Evolutionary conservation across 306 rosid species (phyloP).

Genomic region (Sesbania bispinosa): DNA sequence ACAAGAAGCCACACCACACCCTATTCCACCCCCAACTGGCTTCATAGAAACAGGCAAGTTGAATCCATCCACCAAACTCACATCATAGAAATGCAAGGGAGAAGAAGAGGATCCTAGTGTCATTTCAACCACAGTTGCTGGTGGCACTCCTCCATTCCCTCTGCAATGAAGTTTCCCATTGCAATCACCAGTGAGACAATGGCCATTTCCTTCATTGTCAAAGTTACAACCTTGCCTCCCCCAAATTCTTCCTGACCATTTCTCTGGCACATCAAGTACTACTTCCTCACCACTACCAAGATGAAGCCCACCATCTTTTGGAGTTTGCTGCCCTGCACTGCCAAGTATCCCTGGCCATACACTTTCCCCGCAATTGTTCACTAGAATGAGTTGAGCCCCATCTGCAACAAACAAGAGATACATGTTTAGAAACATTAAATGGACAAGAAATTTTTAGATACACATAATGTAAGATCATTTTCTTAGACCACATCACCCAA

Average conservation of each 20-base stretch:
- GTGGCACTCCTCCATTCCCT: slow-evolving; percentile 75
- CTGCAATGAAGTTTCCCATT: slow-evolving; percentile 51
- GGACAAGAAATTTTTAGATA: too few species aligned
- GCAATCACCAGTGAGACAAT: slow-evolving; percentile 78
- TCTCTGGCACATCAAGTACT: slow-evolving; percentile 60
- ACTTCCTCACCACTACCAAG: slow-evolving; percentile 76
- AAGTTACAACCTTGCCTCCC: slow-evolving; percentile 87
- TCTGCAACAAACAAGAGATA: slow-evolving; percentile 40
- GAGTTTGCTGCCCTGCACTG: slow-evolving; percentile 69
- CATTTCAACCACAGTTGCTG: slow-evolving; percentile 93
- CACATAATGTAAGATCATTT: not conserved
- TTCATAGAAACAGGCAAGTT: slow-evolving; percentile 93
- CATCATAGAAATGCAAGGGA: slow-evolving; percentile 85
- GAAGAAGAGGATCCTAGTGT: slow-evolving; percentile 87
- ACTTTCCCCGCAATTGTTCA: slow-evolving; percentile 81
- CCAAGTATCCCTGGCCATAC: slow-evolving; percentile 97
- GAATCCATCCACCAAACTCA: slow-evolving; percentile 92
- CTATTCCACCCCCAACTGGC: slow-evolving; percentile 85
- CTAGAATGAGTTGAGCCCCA: slow-evolving; percentile 80
- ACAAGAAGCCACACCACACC: slow-evolving; percentile 89
- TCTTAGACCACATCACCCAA: not conserved
- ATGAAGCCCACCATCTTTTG: slow-evolving; percentile 73
- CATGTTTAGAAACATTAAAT: not conserved
- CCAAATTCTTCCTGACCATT: slow-evolving; percentile 98
- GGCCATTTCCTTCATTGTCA: slow-evolving; percentile 59